Evolutionary conservation across 192 early-diverging fungal genomes (phyloP), one percentile per base, ranked within the genome.

Genomic region (Linnemannia elongata): DNA sequence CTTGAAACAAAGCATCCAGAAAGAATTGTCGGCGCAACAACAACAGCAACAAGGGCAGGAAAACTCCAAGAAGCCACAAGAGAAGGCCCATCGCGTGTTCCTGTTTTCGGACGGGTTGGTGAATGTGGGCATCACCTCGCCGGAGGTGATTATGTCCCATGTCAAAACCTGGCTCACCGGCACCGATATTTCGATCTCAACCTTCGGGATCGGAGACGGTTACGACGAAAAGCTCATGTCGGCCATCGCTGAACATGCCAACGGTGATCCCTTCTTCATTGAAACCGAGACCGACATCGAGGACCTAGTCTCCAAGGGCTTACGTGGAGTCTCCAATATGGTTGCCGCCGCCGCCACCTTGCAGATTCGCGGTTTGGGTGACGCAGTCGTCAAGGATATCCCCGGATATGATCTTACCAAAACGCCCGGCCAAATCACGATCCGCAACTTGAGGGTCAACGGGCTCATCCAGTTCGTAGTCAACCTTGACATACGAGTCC

Each of bases 181-280:
- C 13, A 77, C 75, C 42, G 81, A 82, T 44, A 77, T 82, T 49
- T 73, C 75, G 13, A 73, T 82, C 52, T 82, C 81, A n/a, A 82
- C 81, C 18, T 82, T 82, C 30, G 81, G 81, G 72, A 82, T 82
- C 76, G 81, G 81, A 68, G 81, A 82, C 33, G 81, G 71, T 33
- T 82, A 82, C 44, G 81, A 82, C 70, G 81, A 77, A 60, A 82
- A 77, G 70, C 81, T 82, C 70, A 82, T 82, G 81, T 73, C 69
- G 42, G 75, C 81, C n/a, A 82, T 82, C 15, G 81, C 81, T 24
- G 33, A 82, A 66, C 49, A 71, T 49, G 81, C 75, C 54, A 74
- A 82, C n/a, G 81, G 81, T 9, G 81, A 82, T 30, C 30, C 75
- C 20, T 77, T 73, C 71, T 82, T 77, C 57, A 82, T 82, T 36